A percentile compares a stretch with the other conserved stretches of the same genome.
Conservation (phyloP, 768 basidiomycete species). For the Boletus vinaceobasis region DNA sequence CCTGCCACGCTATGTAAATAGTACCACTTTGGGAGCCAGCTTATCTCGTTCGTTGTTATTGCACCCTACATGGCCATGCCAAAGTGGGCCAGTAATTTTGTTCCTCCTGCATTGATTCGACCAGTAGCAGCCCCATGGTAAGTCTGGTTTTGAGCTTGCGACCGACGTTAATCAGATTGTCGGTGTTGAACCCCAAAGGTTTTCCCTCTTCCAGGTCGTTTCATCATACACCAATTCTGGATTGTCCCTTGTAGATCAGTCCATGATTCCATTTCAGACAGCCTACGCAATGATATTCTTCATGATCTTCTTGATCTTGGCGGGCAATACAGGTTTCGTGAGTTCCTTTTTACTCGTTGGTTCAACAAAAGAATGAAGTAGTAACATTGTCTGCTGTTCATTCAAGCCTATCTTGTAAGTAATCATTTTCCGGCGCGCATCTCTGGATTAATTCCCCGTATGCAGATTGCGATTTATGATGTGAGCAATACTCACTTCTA, state of each 20-base stretch:
- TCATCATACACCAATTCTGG: constrained; percentile 91
- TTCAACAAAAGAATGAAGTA: neutral
- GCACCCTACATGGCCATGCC: constrained; percentile 71
- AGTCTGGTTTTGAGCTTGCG: constrained; percentile 5
- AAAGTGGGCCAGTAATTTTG: constrained; percentile 60
- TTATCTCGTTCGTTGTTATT: constrained; percentile 68
- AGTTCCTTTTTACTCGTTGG: constrained; percentile 35
- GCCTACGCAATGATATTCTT: constrained; percentile 80
- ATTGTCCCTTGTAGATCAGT: constrained; percentile 80
- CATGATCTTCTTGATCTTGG: constrained; percentile 73
- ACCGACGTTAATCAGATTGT: neutral
- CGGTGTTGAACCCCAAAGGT: constrained; percentile 46
- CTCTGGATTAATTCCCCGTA: neutral
- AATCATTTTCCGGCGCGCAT: neutral
- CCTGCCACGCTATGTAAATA: constrained; percentile 29
- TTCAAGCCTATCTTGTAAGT: constrained; percentile 82
- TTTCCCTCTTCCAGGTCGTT: constrained; percentile 77
- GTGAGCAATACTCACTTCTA: constrained; percentile 41
- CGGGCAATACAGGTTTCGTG: constrained; percentile 92
- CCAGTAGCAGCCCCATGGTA: constrained; percentile 66
- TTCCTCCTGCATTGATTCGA: constrained; percentile 54
- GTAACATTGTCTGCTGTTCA: neutral
- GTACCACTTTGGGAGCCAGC: constrained; percentile 77
- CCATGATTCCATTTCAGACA: constrained; percentile 87
- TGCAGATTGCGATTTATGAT: constrained; percentile 76